phyloP scores from a whole-genome alignment of 441 rosid genomes.

The Metrosideros polymorpha region DNA sequence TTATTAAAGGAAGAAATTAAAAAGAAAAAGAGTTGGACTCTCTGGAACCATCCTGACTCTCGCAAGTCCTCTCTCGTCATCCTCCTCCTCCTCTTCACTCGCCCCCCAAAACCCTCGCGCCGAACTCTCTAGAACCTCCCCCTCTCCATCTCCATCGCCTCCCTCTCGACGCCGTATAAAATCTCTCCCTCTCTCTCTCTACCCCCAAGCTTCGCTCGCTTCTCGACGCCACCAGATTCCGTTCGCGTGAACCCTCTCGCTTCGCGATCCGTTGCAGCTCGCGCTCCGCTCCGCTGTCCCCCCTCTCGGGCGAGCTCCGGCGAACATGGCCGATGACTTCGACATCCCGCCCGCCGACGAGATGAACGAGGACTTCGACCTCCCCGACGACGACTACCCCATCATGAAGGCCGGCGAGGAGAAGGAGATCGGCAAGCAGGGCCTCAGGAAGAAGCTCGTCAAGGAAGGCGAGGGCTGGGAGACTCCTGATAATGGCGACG shows the following conservation, averaged over 20 bases:
- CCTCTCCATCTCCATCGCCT: neutral
- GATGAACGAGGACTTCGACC: constrained; percentile 40
- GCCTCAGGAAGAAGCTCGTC: constrained; percentile 58
- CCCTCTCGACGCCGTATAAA: neutral
- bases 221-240: neutral
- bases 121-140: constrained; percentile 31
- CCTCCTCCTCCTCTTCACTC: neutral
- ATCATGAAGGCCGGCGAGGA: constrained; percentile 53
- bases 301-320: neutral
- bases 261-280: neutral
- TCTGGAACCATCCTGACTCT: constrained; percentile 2
- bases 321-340: constrained; percentile 48
- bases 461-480: constrained; percentile 61
- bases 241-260: neutral
- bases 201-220: neutral
- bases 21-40: neutral
- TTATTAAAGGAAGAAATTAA: neutral
- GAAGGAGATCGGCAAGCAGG: constrained; percentile 67
- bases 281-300: neutral
- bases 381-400: constrained; percentile 30
- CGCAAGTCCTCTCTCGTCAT: neutral
- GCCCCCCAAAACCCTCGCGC: neutral
- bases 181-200: neutral
- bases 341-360: constrained; percentile 41
- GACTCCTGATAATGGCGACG: constrained; percentile 58